A percentile compares a stretch with the other conserved stretches of the same genome.
phyloP scores from a whole-genome alignment of 805 yeast species.

The Candida odintsovae region DNA sequence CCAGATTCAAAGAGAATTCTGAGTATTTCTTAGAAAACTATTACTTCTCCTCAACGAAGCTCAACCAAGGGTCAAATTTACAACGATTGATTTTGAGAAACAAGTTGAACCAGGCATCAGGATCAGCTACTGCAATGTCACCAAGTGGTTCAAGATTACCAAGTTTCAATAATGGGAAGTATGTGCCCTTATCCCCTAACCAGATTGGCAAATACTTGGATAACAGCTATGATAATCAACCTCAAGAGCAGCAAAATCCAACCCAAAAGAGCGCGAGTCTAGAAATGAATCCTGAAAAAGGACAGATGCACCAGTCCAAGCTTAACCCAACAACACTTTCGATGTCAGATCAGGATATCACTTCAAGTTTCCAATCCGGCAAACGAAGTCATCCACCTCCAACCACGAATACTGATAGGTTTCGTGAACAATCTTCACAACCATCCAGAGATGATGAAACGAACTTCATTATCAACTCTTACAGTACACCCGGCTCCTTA shows the following conservation, averaged over 20 bases:
- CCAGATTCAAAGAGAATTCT: constrained; percentile 13
- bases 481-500: constrained; percentile 18
- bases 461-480: constrained; percentile 15
- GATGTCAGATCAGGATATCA: not conserved
- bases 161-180: constrained; percentile 3
- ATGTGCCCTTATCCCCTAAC: constrained; percentile 13
- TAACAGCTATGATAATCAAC: constrained; percentile 5
- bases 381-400: constrained; percentile 4
- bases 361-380: not conserved
- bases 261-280: not conserved
- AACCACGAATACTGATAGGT: constrained; percentile 1
- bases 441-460: not conserved
- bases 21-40: constrained; percentile 18
- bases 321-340: not conserved
- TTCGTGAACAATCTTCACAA: not conserved
- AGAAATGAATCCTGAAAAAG: not conserved
- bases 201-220: constrained; percentile 17
- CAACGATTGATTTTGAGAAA: constrained; percentile 23
- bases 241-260: not conserved
- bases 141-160: not conserved
- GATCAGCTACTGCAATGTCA: not conserved
- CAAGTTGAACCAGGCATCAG: constrained; percentile 6
- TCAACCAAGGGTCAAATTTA: constrained; percentile 12
- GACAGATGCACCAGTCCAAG: not conserved
- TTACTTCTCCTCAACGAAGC: constrained; percentile 5